A percentile compares a stretch with the other conserved stretches of the same genome.
These are phyloP conservation scores for Globisporangium cederbergense DNA, from an alignment of 352 stramenopile genomes.

Conservation along the genomic window DNA sequence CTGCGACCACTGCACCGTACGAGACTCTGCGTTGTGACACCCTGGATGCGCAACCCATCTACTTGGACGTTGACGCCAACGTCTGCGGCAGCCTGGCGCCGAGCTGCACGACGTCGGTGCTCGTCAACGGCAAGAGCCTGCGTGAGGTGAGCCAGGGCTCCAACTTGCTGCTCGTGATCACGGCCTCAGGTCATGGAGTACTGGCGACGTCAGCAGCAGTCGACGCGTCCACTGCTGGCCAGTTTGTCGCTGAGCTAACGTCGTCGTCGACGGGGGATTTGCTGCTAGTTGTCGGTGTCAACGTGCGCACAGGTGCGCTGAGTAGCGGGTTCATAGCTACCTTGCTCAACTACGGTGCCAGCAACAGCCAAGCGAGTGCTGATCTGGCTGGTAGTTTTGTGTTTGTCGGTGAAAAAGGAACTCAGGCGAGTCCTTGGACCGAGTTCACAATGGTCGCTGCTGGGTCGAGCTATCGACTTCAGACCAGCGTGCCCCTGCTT, in stretches of 20 bases:
- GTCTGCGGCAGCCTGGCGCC: slow-evolving; percentile 22
- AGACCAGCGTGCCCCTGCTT: slow-evolving; percentile 25
- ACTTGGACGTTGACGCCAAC: slow-evolving; percentile 26
- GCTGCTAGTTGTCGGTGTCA: slow-evolving; percentile 19
- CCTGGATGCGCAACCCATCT: slow-evolving; percentile 40
- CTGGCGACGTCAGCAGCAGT: slow-evolving; percentile 2
- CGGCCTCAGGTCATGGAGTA: neutral
- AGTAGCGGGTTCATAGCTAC: neutral
- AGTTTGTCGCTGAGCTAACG: slow-evolving; percentile 5
- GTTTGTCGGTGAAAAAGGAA: slow-evolving; percentile 9
- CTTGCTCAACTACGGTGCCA: slow-evolving; percentile 2
- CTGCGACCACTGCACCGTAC: slow-evolving; percentile 15
- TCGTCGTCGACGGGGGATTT: slow-evolving; percentile 16
- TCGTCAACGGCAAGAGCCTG: slow-evolving; percentile 17
- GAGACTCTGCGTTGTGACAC: slow-evolving; percentile 44
- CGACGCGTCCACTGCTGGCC: slow-evolving; percentile 2
- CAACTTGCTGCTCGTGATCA: slow-evolving; percentile 2
- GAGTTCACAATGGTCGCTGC: slow-evolving; percentile 2
- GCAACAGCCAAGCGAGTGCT: neutral
- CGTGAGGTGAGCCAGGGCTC: slow-evolving; percentile 2
- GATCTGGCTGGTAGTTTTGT: slow-evolving; percentile 6
- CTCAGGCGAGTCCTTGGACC: neutral
- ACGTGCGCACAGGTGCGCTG: slow-evolving; percentile 18
- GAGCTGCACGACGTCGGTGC: slow-evolving; percentile 14
- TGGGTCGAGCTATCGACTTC: slow-evolving; percentile 7